A percentile compares a stretch with the other conserved stretches of the same genome.
Conservation (phyloP, 495 filamentous ascomycete genomes). For the Pyrenula aspistea region DNA sequence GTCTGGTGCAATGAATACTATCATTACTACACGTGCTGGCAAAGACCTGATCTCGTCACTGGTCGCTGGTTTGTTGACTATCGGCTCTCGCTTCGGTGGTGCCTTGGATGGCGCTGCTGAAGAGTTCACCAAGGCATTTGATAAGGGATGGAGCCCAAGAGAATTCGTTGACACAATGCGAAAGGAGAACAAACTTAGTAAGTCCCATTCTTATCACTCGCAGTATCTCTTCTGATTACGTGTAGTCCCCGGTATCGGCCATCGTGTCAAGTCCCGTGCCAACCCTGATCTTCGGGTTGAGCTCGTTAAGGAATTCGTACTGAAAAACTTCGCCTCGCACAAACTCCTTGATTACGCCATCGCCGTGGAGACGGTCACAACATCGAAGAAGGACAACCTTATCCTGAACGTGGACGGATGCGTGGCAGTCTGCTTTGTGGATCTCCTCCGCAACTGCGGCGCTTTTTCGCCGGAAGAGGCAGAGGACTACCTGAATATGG, state of each 20-base stretch:
- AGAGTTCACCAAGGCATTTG: conserved; percentile 95
- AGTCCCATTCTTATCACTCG: conserved; percentile 14
- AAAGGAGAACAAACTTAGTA: conserved; percentile 98
- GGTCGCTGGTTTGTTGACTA: conserved; percentile 92
- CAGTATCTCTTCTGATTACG: conserved; percentile 17
- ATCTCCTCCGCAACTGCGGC: conserved; percentile 93
- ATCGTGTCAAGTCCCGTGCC: conserved; percentile 98
- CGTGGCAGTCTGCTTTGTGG: conserved; percentile 97
- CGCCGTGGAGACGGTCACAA: conserved; percentile 94
- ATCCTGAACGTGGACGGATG: conserved; percentile 98
- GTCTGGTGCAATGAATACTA: conserved; percentile 99
- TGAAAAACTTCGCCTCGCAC: conserved; percentile 91
- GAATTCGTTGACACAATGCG: conserved; percentile 98
- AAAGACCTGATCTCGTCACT: conserved; percentile 95
- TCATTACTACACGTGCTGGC: conserved; percentile 96
- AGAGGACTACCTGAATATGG: conserved; percentile 61
- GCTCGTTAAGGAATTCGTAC: conserved; percentile 96
- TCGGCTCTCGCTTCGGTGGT: conserved; percentile 96
- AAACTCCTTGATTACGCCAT: conserved; percentile 98
- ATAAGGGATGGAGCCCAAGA: conserved; percentile 95
- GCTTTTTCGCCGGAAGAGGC: conserved; percentile 62
- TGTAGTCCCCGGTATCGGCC: conserved; percentile 87
- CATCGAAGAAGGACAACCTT: conserved; percentile 99
- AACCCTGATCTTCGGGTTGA: conserved; percentile 99
- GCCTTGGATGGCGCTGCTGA: conserved; percentile 94